Evolutionary conservation across 768 basidiomycete genomes (phyloP), one percentile per base, ranked within the genome.

Genomic region (Phlegmacium glaucopus): DNA sequence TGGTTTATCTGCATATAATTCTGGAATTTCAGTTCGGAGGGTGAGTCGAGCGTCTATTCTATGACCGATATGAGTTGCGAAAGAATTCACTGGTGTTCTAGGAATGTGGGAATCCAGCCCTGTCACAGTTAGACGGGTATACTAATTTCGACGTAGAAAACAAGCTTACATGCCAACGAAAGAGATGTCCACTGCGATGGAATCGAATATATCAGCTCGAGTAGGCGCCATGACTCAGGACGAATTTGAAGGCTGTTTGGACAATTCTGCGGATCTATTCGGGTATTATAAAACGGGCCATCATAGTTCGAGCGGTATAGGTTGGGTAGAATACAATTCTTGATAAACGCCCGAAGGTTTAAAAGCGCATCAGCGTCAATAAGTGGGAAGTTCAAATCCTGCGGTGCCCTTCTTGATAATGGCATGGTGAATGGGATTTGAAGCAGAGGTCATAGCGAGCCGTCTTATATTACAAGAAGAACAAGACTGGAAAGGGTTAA

Each of bases 331-430:
- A 45, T 65, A 17, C 74, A 73, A 52, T 68, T 68, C 16, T 66
- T 75, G 6, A 82, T 58, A 50, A 80, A 80, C 53, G 64, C 61
- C 41, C 68, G 68, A 32, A 82, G 62, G 53, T 76, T 71, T 53
- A 71, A 63, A 13, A 70, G 69, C 42, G 64, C 74, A 51, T 69
- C 65, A 44, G 47, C 17, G 13, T 56, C 54, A 41, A 22, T 5
- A 22, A 22, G 22, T 22, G 22, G 22, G 22, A 22, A 22, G 22
- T 22, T 22, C 22, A 59, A 54, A 39, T 61, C 57, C 22, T 61
- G 52, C 13, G 57, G 54, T n/a, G 60, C 49, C n/a, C 57, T 48
- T 27, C 53, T 54, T 57, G 22, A 22, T 22, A 22, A 22, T 22
- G 22, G 22, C 22, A 22, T 22, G 22, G 22, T 22, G 22, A 5